Evolutionary conservation across 202 grass and related monocot genomes (phyloP).

Genomic region (Carex sylvatica): DNA sequence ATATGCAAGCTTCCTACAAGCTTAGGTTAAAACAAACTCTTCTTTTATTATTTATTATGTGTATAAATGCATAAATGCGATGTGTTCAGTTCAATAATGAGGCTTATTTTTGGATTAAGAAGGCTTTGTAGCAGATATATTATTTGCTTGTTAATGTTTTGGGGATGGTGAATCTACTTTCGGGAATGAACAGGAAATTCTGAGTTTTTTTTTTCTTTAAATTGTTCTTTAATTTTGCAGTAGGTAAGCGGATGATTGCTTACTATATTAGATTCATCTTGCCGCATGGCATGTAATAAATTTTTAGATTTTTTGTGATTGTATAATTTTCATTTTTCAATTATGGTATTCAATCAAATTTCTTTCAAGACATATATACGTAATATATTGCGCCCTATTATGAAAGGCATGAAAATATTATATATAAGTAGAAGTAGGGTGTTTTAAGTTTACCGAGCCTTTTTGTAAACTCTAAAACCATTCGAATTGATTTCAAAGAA

Average conservation of each 20-base stretch:
- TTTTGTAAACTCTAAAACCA: no score
- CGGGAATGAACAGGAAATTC: neutral
- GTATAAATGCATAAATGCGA: neutral
- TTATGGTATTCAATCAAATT: neutral
- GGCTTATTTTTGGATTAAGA: neutral
- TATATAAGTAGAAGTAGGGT: no score
- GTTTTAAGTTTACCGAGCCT: no score
- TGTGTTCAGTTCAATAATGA: no score
- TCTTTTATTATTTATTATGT: constrained; percentile 25
- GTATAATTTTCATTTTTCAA: neutral
- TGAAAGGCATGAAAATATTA: neutral
- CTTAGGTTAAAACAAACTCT: constrained; percentile 40
- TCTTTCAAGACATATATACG: neutral
- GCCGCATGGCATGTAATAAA: neutral
- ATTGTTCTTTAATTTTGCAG: neutral
- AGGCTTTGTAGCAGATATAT: neutral
- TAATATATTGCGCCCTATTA: no score
- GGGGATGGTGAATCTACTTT: neutral
- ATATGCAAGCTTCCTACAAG: constrained; percentile 84
- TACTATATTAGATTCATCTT: neutral
- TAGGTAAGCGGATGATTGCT: neutral
- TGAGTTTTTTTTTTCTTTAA: neutral
- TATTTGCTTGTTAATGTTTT: neutral
- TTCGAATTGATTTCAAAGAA: no score
- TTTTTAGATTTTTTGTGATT: neutral